Conservation (phyloP, 2,329 filamentous ascomycete genomes). For the Pseudogymnoascus sp. region DNA sequence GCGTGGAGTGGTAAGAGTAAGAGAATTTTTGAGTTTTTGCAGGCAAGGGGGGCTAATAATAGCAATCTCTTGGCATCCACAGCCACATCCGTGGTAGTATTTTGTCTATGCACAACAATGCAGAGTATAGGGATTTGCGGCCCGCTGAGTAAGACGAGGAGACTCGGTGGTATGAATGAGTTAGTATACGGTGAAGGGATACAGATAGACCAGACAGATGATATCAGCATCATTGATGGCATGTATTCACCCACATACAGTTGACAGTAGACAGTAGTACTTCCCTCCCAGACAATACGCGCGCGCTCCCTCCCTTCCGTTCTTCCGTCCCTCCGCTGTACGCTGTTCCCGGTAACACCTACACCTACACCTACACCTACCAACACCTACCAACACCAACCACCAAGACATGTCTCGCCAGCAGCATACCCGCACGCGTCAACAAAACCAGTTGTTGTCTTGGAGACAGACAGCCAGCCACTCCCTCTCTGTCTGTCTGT, state of each 20-base stretch:
- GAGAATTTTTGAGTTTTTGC: not conserved
- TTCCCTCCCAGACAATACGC: not conserved
- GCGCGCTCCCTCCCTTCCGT: not conserved
- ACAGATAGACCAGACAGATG: not conserved
- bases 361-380: no score
- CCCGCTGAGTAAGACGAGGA: not conserved
- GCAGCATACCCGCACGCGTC: no score
- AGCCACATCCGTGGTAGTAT: not conserved
- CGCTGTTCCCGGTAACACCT: no score
- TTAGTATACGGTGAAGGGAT: no score
- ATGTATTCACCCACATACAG: no score
- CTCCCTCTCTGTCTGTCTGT: no score
- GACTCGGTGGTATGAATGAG: no score
- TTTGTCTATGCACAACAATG: not conserved
- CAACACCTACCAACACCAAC: no score
- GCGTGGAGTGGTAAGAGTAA: not conserved
- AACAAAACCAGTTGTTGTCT: no score
- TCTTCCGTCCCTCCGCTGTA: not conserved
- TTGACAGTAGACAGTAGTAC: no score
- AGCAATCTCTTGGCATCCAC: not conserved
- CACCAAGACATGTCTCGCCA: not conserved
- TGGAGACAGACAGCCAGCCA: no score
- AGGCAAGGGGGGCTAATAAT: not conserved
- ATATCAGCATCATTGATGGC: not conserved
- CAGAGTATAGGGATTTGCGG: not conserved